These are phyloP conservation scores for Aspergillus viridinutans DNA, from an alignment of 2,329 filamentous ascomycete genomes.

Conservation along the genomic window DNA sequence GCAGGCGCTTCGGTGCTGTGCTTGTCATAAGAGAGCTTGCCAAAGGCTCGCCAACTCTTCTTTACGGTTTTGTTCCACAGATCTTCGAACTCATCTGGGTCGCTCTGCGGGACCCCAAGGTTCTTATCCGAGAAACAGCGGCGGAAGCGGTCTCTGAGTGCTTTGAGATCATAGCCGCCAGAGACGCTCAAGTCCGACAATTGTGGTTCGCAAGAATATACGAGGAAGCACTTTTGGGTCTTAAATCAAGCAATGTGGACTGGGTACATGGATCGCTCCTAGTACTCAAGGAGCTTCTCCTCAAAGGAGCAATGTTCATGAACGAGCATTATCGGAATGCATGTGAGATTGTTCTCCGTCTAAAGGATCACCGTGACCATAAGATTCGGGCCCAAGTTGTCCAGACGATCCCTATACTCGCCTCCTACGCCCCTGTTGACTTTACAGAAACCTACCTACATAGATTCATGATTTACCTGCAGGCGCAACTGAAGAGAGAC, in stretches of 20 bases:
- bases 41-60: slow-evolving; percentile 86
- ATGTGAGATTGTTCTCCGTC: slow-evolving; percentile 86
- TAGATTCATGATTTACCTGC: slow-evolving; percentile 95
- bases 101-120: slow-evolving; percentile 80
- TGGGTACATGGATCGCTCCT: slow-evolving; percentile 90
- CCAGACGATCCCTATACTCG: slow-evolving; percentile 83
- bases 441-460: slow-evolving; percentile 86
- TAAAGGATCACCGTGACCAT: slow-evolving; percentile 87
- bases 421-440: slow-evolving; percentile 85
- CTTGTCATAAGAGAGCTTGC: slow-evolving; percentile 86
- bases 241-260: slow-evolving; percentile 77
- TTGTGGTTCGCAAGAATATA: slow-evolving; percentile 90
- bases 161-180: slow-evolving; percentile 90
- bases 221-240: slow-evolving; percentile 73
- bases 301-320: slow-evolving; percentile 99
- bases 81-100: slow-evolving; percentile 97
- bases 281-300: slow-evolving; percentile 84
- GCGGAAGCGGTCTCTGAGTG: slow-evolving; percentile 91
- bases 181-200: slow-evolving; percentile 82
- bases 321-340: slow-evolving; percentile 87
- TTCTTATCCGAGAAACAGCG: slow-evolving; percentile 86
- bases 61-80: slow-evolving; percentile 92
- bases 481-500: slow-evolving; percentile 88
- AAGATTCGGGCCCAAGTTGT: slow-evolving; percentile 88
- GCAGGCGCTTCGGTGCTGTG: slow-evolving; percentile 87